phyloP scores from a whole-genome alignment of 768 basidiomycete genomes.

The Gelatoporia subvermispora region DNA sequence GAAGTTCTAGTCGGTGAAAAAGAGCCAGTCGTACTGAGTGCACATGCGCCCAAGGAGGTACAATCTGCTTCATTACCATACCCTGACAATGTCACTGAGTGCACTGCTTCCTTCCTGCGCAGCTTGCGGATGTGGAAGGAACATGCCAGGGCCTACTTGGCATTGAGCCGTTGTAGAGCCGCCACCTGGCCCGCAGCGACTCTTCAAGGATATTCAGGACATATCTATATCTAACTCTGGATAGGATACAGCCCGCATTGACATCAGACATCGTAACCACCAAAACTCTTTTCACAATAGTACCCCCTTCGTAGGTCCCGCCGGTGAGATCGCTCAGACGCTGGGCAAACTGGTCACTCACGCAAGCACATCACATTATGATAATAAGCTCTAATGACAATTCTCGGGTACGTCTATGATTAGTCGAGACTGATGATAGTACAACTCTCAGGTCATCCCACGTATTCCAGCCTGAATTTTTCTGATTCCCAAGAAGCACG shows the following conservation, averaged over 20 bases:
- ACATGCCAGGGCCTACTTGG: conserved; percentile 71
- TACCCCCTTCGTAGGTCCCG: conserved; percentile 33
- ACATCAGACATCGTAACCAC: conserved; percentile 33
- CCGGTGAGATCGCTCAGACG: conserved; percentile 31
- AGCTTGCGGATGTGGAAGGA: conserved; percentile 75
- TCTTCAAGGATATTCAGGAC: conserved; percentile 22
- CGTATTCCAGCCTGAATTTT: too few relatives aligned
- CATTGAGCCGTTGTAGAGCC: conserved; percentile 42
- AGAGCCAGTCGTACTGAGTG: conserved; percentile 59
- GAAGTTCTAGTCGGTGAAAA: conserved; percentile 67
- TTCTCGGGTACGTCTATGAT: too few relatives aligned
- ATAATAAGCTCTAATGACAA: too few relatives aligned
- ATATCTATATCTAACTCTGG: conserved; percentile 31
- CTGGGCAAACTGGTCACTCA: conserved; percentile 21
- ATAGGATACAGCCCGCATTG: conserved; percentile 28
- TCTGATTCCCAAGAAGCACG: too few relatives aligned
- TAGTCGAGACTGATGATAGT: too few relatives aligned
- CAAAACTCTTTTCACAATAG: conserved; percentile 30
- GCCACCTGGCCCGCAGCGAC: conserved; percentile 31
- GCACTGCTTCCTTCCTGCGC: not conserved
- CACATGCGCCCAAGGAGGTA: conserved; percentile 81
- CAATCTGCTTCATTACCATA: not conserved
- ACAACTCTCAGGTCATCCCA: too few relatives aligned
- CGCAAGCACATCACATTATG: too few relatives aligned
- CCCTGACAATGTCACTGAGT: not conserved